These are phyloP conservation scores for Sherardia arvensis DNA, from an alignment of 257 asterid species.

Conservation along the genomic window DNA sequence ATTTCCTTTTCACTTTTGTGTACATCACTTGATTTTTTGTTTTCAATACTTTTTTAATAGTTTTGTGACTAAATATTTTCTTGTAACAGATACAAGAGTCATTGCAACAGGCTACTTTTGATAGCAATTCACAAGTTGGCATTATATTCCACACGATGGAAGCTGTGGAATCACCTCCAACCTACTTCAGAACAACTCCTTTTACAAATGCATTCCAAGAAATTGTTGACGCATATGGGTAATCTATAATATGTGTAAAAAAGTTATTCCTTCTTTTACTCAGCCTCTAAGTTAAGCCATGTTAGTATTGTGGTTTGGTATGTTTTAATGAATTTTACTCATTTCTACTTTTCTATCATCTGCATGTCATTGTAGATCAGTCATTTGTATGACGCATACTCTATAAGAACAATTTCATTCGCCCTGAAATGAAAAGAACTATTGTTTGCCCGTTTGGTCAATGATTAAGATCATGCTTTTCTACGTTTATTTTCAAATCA, in stretches of 20 bases:
- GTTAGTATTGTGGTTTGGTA: background rate
- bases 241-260: slow-evolving; percentile 17
- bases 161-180: slow-evolving; percentile 80
- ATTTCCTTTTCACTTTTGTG: slow-evolving; percentile 11
- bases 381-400: background rate
- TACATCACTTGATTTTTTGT: slow-evolving; percentile 12
- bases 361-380: background rate
- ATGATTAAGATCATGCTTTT: background rate
- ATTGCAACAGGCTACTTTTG: slow-evolving; percentile 84
- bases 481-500: background rate
- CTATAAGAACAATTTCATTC: background rate
- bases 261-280: background rate
- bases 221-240: slow-evolving; percentile 99
- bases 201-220: slow-evolving; percentile 90
- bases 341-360: background rate
- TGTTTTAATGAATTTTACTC: background rate
- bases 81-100: slow-evolving; percentile 82
- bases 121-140: slow-evolving; percentile 92
- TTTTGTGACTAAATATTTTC: slow-evolving; percentile 14
- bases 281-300: background rate
- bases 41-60: slow-evolving; percentile 6
- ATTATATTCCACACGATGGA: slow-evolving; percentile 89
- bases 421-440: background rate
- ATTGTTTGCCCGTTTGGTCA: background rate
- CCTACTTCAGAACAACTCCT: slow-evolving; percentile 72